phyloP scores from a whole-genome alignment of 805 yeast species.

The Babjeviella inositovora region DNA sequence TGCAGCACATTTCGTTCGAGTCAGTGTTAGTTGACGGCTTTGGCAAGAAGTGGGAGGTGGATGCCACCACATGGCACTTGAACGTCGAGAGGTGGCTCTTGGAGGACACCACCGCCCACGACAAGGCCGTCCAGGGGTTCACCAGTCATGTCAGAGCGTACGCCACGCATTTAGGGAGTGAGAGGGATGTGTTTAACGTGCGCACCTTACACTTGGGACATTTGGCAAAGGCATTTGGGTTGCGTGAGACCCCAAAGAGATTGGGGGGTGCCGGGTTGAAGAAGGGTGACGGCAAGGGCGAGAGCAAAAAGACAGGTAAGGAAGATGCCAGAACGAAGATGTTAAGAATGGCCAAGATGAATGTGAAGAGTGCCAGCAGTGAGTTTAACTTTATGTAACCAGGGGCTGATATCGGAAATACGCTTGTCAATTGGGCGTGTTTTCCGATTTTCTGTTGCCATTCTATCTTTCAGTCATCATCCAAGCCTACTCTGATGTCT shows the following conservation, averaged over 20 bases:
- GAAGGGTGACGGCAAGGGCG: constrained; percentile 11
- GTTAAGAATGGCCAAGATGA: constrained; percentile 60
- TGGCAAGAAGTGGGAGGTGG: constrained; percentile 66
- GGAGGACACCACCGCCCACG: constrained; percentile 44
- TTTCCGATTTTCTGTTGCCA: too few species aligned
- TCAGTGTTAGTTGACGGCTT: constrained; percentile 13
- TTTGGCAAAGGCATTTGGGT: constrained; percentile 85
- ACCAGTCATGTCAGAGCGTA: constrained; percentile 88
- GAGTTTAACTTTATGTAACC: constrained; percentile 60
- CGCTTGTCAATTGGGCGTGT: too few species aligned
- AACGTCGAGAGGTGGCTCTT: constrained; percentile 79
- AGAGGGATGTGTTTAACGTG: constrained; percentile 69
- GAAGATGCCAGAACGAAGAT: constrained; percentile 60
- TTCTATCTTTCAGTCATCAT: too few species aligned
- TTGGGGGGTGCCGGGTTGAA: constrained; percentile 29
- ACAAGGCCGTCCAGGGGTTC: constrained; percentile 65
- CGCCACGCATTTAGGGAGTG: constrained; percentile 80
- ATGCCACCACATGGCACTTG: constrained; percentile 94
- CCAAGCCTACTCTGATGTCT: too few species aligned
- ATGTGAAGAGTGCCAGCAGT: constrained; percentile 42
- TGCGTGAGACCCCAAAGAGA: constrained; percentile 86
- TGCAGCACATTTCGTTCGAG: constrained; percentile 33
- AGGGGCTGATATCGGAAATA: too few species aligned
- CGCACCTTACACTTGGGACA: constrained; percentile 85
- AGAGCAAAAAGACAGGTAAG: constrained; percentile 23